Conservation (phyloP, 1,284 basidiomycete genomes). For the Puccinia brachypodii region DNA sequence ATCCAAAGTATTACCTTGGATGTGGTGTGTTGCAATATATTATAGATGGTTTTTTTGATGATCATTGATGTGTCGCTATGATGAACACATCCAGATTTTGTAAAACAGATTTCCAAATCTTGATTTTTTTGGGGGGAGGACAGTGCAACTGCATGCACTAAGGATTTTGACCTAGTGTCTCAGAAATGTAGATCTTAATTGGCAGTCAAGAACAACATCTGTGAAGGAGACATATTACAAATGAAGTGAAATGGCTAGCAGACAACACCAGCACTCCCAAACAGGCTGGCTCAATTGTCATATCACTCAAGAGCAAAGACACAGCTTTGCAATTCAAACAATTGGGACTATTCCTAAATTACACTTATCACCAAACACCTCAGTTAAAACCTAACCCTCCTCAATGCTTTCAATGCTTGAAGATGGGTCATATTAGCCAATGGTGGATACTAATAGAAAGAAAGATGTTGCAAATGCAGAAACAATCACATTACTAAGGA, state of each 20-base stretch:
- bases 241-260: neutral
- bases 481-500: neutral
- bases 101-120: no score
- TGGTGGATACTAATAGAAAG: neutral
- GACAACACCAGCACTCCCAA: neutral
- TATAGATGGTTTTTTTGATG: no score
- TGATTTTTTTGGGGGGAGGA: no score
- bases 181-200: neutral
- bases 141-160: no score
- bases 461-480: neutral
- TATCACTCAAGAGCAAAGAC: neutral
- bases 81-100: no score
- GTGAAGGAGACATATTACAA: neutral
- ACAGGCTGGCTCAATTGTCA: neutral
- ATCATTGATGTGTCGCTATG: no score
- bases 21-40: no score
- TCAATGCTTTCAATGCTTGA: neutral
- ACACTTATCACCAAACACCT: neutral
- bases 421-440: neutral
- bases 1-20: no score
- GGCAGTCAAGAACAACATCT: neutral
- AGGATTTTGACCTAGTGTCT: neutral
- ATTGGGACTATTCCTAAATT: neutral
- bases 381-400: neutral
- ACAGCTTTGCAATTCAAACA: neutral